phyloP scores from a whole-genome alignment of 306 rosid genomes.

The Canavalia gladiata region DNA sequence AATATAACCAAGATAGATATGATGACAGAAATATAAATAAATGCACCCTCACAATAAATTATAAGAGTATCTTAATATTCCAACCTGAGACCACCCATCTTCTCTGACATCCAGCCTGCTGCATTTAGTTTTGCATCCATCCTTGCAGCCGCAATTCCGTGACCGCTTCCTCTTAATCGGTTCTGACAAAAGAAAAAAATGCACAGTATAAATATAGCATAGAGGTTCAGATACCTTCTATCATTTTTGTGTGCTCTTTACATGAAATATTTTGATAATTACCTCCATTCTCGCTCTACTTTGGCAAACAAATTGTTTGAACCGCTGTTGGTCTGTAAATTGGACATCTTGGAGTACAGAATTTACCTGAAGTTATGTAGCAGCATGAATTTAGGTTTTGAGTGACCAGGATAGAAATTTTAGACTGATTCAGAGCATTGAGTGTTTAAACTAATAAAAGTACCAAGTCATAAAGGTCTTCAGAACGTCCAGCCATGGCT shows the following conservation, averaged over 20 bases:
- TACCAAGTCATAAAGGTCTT: slow-evolving; percentile 93
- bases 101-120: slow-evolving; percentile 96
- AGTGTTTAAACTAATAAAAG: slow-evolving; percentile 23
- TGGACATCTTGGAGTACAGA: slow-evolving; percentile 93
- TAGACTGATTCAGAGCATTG: not conserved
- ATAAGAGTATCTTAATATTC: slow-evolving; percentile 46
- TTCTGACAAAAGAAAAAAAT: slow-evolving; percentile 64
- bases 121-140: slow-evolving; percentile 95
- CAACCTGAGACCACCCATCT: slow-evolving; percentile 98
- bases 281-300: slow-evolving; percentile 99
- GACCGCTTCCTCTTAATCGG: slow-evolving; percentile 96
- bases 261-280: slow-evolving; percentile 35
- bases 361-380: slow-evolving; percentile 67
- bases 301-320: slow-evolving; percentile 95
- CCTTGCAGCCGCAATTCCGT: slow-evolving; percentile 97
- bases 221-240: slow-evolving; percentile 29
- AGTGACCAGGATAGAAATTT: slow-evolving; percentile 11
- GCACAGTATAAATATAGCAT: slow-evolving; percentile 31
- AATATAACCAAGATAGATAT: slow-evolving; percentile 28
- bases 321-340: slow-evolving; percentile 94
- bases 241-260: slow-evolving; percentile 29
- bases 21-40: slow-evolving; percentile 32
- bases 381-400: slow-evolving; percentile 48
- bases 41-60: slow-evolving; percentile 29
- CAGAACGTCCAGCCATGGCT: slow-evolving; percentile 91